Evolutionary conservation across 192 early-diverging fungal genomes (phyloP).

Genomic region (Funneliformis geosporum): DNA sequence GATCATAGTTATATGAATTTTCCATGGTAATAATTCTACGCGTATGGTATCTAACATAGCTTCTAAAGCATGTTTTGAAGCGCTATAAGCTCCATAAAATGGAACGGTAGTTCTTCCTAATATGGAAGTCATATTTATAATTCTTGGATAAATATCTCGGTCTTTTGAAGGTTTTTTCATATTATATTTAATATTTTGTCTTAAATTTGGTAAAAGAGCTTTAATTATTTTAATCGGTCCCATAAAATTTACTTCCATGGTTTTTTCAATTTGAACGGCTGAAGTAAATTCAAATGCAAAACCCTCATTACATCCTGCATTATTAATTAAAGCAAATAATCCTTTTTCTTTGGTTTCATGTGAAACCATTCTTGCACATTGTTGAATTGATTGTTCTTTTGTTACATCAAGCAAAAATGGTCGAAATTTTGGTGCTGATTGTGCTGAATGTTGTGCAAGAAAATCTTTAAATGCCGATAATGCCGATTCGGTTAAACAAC

Average conservation of each 20-base stretch:
- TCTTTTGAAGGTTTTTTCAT: slow-evolving; percentile 31
- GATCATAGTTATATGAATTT: slow-evolving; percentile 48
- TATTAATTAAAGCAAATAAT: slow-evolving; percentile 31
- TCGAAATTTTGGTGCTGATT: slow-evolving; percentile 4
- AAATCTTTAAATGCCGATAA: slow-evolving; percentile 30
- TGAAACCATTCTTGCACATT: slow-evolving; percentile 23
- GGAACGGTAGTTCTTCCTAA: slow-evolving; percentile 44
- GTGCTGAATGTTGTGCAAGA: background rate
- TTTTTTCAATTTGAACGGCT: slow-evolving; percentile 33
- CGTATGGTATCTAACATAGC: slow-evolving; percentile 48
- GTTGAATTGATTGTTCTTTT: slow-evolving; percentile 31
- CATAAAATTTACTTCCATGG: slow-evolving; percentile 51
- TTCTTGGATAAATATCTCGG: slow-evolving; percentile 40
- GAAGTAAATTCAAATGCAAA: slow-evolving; percentile 35
- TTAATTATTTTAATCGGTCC: slow-evolving; percentile 47
- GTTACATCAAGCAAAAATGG: slow-evolving; percentile 33
- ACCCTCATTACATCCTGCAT: slow-evolving; percentile 32
- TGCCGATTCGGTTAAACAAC: slow-evolving; percentile 22
- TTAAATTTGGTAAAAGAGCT: slow-evolving; percentile 41
- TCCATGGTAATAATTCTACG: slow-evolving; percentile 48
- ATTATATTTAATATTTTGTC: slow-evolving; percentile 39
- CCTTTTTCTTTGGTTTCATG: slow-evolving; percentile 31
- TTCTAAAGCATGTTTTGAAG: slow-evolving; percentile 50
- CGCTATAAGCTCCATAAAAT: slow-evolving; percentile 43
- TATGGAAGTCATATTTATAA: slow-evolving; percentile 47